Conservation (phyloP, 2,329 filamentous ascomycete genomes). For the Talaromyces verruculosus region DNA sequence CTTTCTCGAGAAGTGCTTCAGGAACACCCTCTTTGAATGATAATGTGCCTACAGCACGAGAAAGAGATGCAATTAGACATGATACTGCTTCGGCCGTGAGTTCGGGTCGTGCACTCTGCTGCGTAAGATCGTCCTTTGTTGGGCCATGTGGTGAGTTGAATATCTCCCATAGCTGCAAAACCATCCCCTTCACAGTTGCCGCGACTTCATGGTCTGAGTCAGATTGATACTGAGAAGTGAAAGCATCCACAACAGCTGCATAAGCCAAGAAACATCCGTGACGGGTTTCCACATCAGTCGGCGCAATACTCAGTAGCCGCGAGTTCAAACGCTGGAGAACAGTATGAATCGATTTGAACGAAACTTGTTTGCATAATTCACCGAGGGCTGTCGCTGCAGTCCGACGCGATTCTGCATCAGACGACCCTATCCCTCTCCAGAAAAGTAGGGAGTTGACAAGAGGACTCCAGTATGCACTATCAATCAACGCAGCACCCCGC, state of each 20-base stretch:
- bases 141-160: conserved; percentile 36
- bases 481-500: conserved; percentile 65
- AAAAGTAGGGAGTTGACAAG: conserved; percentile 69
- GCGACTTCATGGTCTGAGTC: conserved; percentile 27
- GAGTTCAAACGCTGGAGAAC: conserved; percentile 36
- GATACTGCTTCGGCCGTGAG: conserved; percentile 44
- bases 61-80: conserved; percentile 41
- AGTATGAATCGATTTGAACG: conserved; percentile 32
- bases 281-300: conserved; percentile 43
- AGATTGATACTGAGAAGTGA: conserved; percentile 21
- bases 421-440: conserved; percentile 86
- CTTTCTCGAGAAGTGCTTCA: conserved; percentile 29
- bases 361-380: conserved; percentile 35
- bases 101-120: conserved; percentile 42
- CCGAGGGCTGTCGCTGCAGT: conserved; percentile 71
- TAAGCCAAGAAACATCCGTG: conserved; percentile 47
- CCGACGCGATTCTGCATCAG: conserved; percentile 71
- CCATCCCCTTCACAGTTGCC: conserved; percentile 29
- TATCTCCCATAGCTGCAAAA: conserved; percentile 41
- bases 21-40: conserved; percentile 15
- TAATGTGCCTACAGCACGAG: conserved; percentile 28
- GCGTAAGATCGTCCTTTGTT: conserved; percentile 41
- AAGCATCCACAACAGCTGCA: conserved; percentile 34
- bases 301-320: conserved; percentile 40
- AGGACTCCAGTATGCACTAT: conserved; percentile 63